These are phyloP conservation scores for Neurospora tetraspora DNA, from an alignment of 495 filamentous ascomycete species.

Conservation along the genomic window DNA sequence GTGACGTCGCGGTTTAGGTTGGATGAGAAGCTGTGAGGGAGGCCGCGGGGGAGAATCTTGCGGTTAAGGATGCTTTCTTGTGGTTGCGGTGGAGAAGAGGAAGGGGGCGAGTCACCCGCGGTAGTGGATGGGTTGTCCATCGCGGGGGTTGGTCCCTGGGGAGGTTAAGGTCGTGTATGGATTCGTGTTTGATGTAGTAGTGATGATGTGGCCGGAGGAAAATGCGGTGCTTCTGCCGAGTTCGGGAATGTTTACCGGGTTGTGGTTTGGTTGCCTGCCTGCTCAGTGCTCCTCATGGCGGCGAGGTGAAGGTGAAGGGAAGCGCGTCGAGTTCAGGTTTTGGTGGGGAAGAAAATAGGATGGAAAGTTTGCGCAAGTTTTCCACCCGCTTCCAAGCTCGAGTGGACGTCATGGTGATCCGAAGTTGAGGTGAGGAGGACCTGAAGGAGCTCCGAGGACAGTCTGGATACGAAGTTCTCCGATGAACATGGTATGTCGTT, in stretches of 20 bases:
- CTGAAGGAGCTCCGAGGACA: background rate
- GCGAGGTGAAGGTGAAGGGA: background rate
- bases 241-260: background rate
- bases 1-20: constrained; percentile 6
- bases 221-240: background rate
- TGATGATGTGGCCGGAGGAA: background rate
- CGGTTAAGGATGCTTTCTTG: constrained; percentile 14
- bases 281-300: background rate
- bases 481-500: too few species aligned
- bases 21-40: constrained; percentile 10
- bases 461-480: background rate
- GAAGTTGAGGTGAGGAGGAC: background rate
- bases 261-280: background rate
- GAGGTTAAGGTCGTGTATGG: background rate
- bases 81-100: background rate
- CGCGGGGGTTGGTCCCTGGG: background rate
- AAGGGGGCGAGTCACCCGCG: background rate
- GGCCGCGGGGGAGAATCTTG: constrained; percentile 7
- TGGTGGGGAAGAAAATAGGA: background rate
- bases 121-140: background rate
- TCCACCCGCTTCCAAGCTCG: background rate
- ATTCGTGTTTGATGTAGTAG: background rate
- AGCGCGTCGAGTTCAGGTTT: background rate
- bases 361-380: background rate
- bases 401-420: too few species aligned